These are phyloP conservation scores for Ceratocystis destructans DNA, from an alignment of 2,329 filamentous ascomycete species.

Conservation along the genomic window DNA sequence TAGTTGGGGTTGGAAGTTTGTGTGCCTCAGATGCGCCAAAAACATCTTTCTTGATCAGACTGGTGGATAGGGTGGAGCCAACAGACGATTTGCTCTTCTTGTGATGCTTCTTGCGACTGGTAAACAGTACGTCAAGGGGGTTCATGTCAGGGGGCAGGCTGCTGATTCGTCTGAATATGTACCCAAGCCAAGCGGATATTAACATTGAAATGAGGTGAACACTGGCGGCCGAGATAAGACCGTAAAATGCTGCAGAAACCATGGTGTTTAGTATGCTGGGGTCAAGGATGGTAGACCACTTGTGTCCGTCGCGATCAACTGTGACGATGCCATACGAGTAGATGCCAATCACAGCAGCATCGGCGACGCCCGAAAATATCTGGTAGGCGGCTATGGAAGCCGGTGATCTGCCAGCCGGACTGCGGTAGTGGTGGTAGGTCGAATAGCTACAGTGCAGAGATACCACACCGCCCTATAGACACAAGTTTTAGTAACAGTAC, in stretches of 20 bases:
- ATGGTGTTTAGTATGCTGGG: slow-evolving; percentile 44
- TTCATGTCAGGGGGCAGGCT: slow-evolving; percentile 88
- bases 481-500: background rate
- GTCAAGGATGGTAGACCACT: slow-evolving; percentile 57
- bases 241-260: slow-evolving; percentile 53
- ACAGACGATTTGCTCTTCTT: slow-evolving; percentile 58
- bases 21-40: slow-evolving; percentile 14
- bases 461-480: slow-evolving; percentile 55
- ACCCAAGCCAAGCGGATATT: slow-evolving; percentile 59
- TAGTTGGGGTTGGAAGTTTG: slow-evolving; percentile 5
- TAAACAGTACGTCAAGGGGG: slow-evolving; percentile 74
- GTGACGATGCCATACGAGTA: slow-evolving; percentile 42
- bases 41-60: slow-evolving; percentile 13
- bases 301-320: slow-evolving; percentile 30
- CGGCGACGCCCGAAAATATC: slow-evolving; percentile 63
- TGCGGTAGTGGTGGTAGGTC: slow-evolving; percentile 64
- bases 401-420: slow-evolving; percentile 56
- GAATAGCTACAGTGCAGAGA: slow-evolving; percentile 60
- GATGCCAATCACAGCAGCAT: slow-evolving; percentile 43
- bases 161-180: slow-evolving; percentile 71
- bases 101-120: slow-evolving; percentile 50
- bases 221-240: slow-evolving; percentile 47
- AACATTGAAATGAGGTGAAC: slow-evolving; percentile 58
- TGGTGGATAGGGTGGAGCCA: slow-evolving; percentile 28
- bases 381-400: slow-evolving; percentile 80